Conservation (phyloP, 495 filamentous ascomycete species). For the Penicillium dipodomyicola region DNA sequence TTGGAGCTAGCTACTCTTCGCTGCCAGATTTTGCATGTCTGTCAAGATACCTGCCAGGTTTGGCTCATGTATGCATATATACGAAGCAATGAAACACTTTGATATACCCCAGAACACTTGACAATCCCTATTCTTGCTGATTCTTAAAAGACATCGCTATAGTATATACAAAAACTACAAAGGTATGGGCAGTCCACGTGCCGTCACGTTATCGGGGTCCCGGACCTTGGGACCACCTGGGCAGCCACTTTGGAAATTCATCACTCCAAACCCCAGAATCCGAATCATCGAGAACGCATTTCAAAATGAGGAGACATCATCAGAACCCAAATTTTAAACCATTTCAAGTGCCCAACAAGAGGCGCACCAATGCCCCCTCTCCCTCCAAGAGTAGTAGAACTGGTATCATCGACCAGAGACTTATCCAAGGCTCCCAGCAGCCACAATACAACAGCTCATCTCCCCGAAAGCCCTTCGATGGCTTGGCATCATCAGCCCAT, state of each 20-base stretch:
- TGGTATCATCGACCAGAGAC: conserved; percentile 25
- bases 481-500: conserved; percentile 1
- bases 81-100: conserved; percentile 30
- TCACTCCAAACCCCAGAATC: not conserved
- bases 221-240: not conserved
- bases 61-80: conserved; percentile 32
- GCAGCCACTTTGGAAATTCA: not conserved
- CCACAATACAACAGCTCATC: conserved; percentile 11
- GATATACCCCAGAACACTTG: conserved; percentile 15
- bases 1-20: conserved; percentile 9
- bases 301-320: conserved; percentile 17
- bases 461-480: not conserved
- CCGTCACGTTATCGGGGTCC: conserved; percentile 6
- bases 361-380: conserved; percentile 8
- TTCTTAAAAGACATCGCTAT: not conserved
- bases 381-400: conserved; percentile 18
- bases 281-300: not conserved
- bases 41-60: not conserved
- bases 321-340: conserved; percentile 3
- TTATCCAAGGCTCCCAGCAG: conserved; percentile 30
- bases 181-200: conserved; percentile 23
- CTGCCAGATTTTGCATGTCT: not conserved
- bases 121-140: not conserved
- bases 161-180: not conserved
- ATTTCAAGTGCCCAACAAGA: not conserved